Conservation (phyloP, 2,329 filamentous ascomycete species). For the Talaromyces sp. region DNA sequence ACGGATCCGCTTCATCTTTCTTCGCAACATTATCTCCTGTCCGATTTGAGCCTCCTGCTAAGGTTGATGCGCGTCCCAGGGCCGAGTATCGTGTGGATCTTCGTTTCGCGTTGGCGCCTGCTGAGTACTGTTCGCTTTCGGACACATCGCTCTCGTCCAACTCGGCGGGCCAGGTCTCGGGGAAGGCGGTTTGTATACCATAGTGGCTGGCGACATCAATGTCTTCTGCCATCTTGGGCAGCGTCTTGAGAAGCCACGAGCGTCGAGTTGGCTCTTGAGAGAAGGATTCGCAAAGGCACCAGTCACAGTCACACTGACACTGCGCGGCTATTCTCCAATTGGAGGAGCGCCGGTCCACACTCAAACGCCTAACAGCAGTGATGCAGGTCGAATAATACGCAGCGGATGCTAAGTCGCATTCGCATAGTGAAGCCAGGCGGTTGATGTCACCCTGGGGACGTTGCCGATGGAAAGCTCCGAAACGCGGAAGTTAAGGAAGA, state of each 20-base stretch:
- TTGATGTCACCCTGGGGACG: conserved; percentile 3
- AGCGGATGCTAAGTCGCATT: conserved; percentile 3
- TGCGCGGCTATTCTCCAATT: background rate
- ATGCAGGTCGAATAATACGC: background rate
- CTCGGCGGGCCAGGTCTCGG: conserved; percentile 79
- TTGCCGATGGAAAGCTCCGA: conserved; percentile 11
- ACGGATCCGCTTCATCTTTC: conserved; percentile 85
- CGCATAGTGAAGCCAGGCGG: background rate
- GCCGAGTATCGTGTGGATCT: conserved; percentile 74
- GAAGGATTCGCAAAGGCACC: background rate
- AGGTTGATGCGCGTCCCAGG: conserved; percentile 68
- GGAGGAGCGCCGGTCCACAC: background rate
- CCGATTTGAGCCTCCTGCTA: conserved; percentile 62
- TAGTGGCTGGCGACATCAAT: conserved; percentile 86
- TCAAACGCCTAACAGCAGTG: background rate
- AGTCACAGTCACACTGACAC: background rate
- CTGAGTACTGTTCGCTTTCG: conserved; percentile 46
- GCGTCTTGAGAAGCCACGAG: background rate
- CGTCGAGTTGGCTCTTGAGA: background rate
- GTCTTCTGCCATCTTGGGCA: conserved; percentile 55
- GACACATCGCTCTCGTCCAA: conserved; percentile 67
- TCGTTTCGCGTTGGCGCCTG: conserved; percentile 22
- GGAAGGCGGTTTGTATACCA: conserved; percentile 71
- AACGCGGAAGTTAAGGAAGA: conserved; percentile 14
- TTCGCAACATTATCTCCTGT: conserved; percentile 72